Base-by-base conservation (phyloP, 352 stramenopile genomes). In the Phytophthora podocarpi region DNA sequence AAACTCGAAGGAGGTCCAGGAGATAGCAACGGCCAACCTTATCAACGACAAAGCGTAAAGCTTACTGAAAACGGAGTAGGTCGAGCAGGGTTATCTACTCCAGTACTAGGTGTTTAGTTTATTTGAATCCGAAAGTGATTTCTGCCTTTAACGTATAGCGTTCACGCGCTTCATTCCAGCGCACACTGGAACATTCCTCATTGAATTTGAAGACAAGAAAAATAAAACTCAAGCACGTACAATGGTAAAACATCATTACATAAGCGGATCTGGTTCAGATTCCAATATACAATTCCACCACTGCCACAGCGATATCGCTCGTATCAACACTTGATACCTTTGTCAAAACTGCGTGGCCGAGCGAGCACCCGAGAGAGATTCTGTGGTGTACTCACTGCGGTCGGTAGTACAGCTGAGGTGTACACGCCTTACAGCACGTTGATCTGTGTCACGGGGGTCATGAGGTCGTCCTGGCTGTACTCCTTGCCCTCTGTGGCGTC, bases 391-490 rank as follows among this genome's bases (percentile, higher is more conserved):
- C 49, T 62, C 59, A 52, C 50, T 46, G 37, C 50, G 21, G 49
- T 50, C 50, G 21, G 41, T 50, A 53, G 49, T 42, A 49, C 48
- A 40, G 23, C 58, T 41, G 40, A 40, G 58, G 41, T 60, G 48
- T 42, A 24, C 43, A 57, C 28, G 34, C 32, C 59, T 65, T 76
- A 77, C 36, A 78, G 53, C 65, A 76, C 60, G 8, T 75, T 76
- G 65, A 83, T 83, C 47, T 75, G 58, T 18, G 76, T 72, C 43
- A 79, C 41, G 11, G 74, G 74, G 11, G 74, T 83, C 55, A 82
- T 66, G 32, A 80, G 46, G 24, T 69, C 66, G 10, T 73, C 43
- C 39, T 67, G 53, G 12, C 31, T 52, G 51, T 67, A 65, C n/a
- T 70, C 61, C 47, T 78, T 78, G 20, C 21, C 40, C 24, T 76